Percentiles rank a stretch among this genome's conserved stretches.
phyloP scores from a whole-genome alignment of 2,329 filamentous ascomycete species.

The Pseudogymnoascus sp. region DNA sequence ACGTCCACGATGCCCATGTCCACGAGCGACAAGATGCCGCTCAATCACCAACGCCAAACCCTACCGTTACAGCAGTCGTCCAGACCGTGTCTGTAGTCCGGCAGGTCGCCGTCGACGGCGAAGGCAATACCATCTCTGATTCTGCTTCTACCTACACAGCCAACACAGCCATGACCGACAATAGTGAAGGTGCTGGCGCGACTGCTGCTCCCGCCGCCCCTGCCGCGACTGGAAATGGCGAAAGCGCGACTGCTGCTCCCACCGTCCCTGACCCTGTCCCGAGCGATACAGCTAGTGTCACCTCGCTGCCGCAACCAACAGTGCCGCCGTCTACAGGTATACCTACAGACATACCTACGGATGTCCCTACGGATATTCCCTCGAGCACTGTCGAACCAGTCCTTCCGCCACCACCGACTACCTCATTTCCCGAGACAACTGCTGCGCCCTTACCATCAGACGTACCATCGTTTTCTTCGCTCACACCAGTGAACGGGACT shows the following conservation, averaged over 20 bases:
- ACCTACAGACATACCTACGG: not conserved
- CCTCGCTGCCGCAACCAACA: not conserved
- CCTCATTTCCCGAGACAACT: not conserved
- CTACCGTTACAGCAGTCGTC: not conserved
- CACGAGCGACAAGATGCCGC: not conserved
- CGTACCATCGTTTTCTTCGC: not conserved
- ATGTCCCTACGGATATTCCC: not conserved
- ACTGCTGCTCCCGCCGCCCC: conserved; percentile 15
- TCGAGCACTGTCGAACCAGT: not conserved
- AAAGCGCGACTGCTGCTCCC: not conserved
- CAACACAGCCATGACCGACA: not conserved
- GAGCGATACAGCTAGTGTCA: not conserved
- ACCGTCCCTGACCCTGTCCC: not conserved
- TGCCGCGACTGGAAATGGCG: conserved; percentile 9
- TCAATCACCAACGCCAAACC: not conserved
- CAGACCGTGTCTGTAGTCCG: conserved; percentile 25
- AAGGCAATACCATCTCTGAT: conserved; percentile 20
- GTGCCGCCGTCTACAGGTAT: not conserved
- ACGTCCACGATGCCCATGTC: conserved; percentile 13
- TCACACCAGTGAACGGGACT: not conserved
- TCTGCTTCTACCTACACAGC: not conserved
- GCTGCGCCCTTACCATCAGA: not conserved
- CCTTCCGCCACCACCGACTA: not conserved
- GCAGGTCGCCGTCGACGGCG: conserved; percentile 25
- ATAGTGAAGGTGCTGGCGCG: conserved; percentile 12